A percentile compares a stretch with the other conserved stretches of the same genome.
These are phyloP conservation scores for Talaromyces piceae DNA, from an alignment of 2,329 filamentous ascomycete species.

Conservation along the genomic window DNA sequence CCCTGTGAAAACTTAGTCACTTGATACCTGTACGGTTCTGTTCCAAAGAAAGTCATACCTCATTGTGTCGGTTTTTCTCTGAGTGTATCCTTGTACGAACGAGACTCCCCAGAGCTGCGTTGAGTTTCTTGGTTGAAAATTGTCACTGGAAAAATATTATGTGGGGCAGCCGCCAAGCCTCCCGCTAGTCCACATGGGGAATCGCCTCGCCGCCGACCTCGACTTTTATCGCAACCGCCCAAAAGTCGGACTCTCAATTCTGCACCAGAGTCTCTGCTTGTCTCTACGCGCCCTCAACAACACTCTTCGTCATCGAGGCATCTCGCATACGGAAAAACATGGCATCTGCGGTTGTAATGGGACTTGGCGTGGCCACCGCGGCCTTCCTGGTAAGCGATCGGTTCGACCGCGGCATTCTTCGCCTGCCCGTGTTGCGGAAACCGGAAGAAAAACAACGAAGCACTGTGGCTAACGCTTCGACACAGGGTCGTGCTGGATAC, in stretches of 20 bases:
- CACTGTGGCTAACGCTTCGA: conserved; percentile 10
- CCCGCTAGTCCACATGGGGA: neutral
- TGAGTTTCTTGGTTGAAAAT: neutral
- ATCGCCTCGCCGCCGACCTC: conserved; percentile 13
- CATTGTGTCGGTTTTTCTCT: conserved; percentile 12
- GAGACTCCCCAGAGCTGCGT: conserved; percentile 1
- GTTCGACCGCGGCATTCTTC: too few relatives aligned
- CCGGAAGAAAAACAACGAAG: neutral
- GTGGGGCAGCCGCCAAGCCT: conserved; percentile 4
- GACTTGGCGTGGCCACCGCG: conserved; percentile 45
- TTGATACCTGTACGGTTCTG: neutral
- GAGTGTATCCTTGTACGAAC: neutral
- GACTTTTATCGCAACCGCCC: conserved; percentile 31
- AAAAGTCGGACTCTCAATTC: neutral
- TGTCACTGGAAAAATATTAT: conserved; percentile 13
- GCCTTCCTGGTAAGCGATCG: conserved; percentile 65
- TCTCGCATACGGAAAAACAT: conserved; percentile 20
- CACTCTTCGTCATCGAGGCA: neutral
- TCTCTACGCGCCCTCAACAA: neutral
- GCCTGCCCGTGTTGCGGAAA: too few relatives aligned
- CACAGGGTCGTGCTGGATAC: conserved; percentile 80
- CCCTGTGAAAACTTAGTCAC: conserved; percentile 18
- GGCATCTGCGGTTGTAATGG: conserved; percentile 37
- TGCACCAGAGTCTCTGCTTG: neutral
- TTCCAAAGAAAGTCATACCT: conserved; percentile 12